Evolutionary conservation across 192 early-diverging fungal species (phyloP), one percentile per base, ranked within the genome.

Genomic region (Pilobolus umbonatus): DNA sequence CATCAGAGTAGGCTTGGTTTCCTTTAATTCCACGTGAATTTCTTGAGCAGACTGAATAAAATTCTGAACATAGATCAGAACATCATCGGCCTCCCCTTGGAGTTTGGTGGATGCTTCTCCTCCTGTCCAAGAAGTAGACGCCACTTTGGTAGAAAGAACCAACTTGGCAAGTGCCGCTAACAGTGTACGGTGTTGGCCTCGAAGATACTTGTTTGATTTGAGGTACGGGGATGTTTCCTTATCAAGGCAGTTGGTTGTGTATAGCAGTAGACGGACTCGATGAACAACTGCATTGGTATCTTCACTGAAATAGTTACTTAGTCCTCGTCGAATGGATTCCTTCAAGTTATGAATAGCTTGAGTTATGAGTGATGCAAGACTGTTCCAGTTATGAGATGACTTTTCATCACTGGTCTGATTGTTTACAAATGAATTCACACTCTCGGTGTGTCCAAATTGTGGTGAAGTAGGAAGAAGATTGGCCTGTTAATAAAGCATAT

Each of bases 241-340:
- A 15, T 73, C 75, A 0, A 80, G 71, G 0, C 77, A 65, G 24
- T 80, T 80, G 11, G 83, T 84, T 15, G 79, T 67, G 30, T 80
- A 81, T 17, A 93, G 65, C 77, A 93, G 78, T 11, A 81, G 73
- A 32, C 89, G 80, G 46, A 93, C 79, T 47, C 82, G 76, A 10
- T 78, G 66, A 0, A 93, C 77, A 12, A 90, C 73, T 29, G 76
- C 59, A 17, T 72, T 65, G 28, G 85, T 70, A 4, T 61, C 40
- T 21, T 64, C 58, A 7, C 22, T 36, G 10, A 61, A 55, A n/a
- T 53, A 17, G 15, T 12, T 6, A 11, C 17, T 36, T 21, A 51
- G 43, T 7, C 43, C 68, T 19, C 61, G 40, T 19, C 49, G 51
- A 5, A 64, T 45, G 1, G 81, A 70, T 6, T 69, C 61, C 17